Base-by-base conservation (phyloP, 225 moss, liverwort and hornwort species). In the Pleurozium schreberi region DNA sequence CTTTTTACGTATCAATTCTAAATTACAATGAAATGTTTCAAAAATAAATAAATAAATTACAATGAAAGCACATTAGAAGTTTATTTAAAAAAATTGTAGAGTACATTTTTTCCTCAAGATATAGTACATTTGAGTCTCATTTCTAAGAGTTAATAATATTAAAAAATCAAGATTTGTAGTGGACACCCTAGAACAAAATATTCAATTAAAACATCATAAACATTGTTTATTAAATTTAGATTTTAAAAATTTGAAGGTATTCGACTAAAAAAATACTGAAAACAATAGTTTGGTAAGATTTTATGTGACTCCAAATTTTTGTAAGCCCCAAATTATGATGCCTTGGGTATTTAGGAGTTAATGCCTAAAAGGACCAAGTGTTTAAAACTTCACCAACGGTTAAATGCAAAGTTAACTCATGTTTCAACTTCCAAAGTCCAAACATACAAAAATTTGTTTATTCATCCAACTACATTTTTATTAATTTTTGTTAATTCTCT, bases 341-440 rank as follows among this genome's bases (percentile, higher is more conserved):
- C 12, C 7, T 49, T 33, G 6, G 12, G 20, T 8, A 49, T 18
- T 33, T 49, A 4, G 7, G 11, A 1, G 3, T 12, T 49, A 47
- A 20, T 1, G 2, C 5, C 7, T 3, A 33, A 12, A 49, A 6
- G 3, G 33, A 4, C 12, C 12, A 33, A 33, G 3, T 49, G 4
- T 33, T 75, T 49, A 19, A 74, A 75, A 19, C 12, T 49, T 31
- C 10, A 49, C 4, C 1, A 74, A 45, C 0, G 0, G 0, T 30
- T 47, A 47, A 30, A 27, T 47, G 18, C 31, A 74, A 74, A 73
- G 10, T 23, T 11, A 25, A 59, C 17, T 53, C 4, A 16, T 53
- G 17, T 53, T 53, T 53, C 14, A 53, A 16, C 14, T 53, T 12
- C 17, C 14, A 53, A 53, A 53, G 14, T 53, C 53, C 53, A 13